A percentile compares a stretch with the other conserved stretches of the same genome.
Conservation (phyloP, 306 rosid species). For the Leucaena leucocephala region DNA sequence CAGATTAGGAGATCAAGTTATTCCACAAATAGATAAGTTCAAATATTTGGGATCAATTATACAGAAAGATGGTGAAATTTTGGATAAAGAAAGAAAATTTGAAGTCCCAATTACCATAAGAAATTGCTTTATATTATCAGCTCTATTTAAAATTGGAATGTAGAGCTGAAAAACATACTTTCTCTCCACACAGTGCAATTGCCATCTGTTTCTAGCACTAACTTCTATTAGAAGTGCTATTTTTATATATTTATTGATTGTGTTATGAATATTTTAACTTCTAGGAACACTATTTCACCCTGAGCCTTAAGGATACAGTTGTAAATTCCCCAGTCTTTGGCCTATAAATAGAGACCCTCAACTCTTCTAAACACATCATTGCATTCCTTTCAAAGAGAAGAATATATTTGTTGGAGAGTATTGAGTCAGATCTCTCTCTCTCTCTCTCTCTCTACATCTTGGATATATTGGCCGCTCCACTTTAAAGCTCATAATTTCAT, state of each 20-base stretch:
- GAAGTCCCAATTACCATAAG: slow-evolving; percentile 23
- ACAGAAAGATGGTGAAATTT: too few relatives aligned
- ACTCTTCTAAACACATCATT: not conserved
- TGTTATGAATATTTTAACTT: not conserved
- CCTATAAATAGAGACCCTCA: not conserved
- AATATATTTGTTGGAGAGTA: not conserved
- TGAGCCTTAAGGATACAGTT: not conserved
- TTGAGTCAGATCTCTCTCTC: not conserved
- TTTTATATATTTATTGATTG: not conserved
- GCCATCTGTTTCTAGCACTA: not conserved
- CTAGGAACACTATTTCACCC: not conserved
- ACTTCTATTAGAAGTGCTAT: not conserved
- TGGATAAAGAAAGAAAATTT: not conserved
- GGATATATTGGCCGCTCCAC: not conserved
- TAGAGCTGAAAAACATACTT: slow-evolving; percentile 9
- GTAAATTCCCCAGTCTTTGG: not conserved
- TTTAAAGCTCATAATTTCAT: not conserved
- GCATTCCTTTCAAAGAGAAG: not conserved
- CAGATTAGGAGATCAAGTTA: too few relatives aligned
- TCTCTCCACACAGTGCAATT: not conserved
- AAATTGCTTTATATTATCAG: slow-evolving; percentile 24
- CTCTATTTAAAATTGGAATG: not conserved
- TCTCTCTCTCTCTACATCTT: too few relatives aligned
- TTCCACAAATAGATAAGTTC: too few relatives aligned
- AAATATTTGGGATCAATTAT: too few relatives aligned